Evolutionary conservation across 2,329 filamentous ascomycete genomes (phyloP).

Genomic region (Colletotrichum endophyticum): DNA sequence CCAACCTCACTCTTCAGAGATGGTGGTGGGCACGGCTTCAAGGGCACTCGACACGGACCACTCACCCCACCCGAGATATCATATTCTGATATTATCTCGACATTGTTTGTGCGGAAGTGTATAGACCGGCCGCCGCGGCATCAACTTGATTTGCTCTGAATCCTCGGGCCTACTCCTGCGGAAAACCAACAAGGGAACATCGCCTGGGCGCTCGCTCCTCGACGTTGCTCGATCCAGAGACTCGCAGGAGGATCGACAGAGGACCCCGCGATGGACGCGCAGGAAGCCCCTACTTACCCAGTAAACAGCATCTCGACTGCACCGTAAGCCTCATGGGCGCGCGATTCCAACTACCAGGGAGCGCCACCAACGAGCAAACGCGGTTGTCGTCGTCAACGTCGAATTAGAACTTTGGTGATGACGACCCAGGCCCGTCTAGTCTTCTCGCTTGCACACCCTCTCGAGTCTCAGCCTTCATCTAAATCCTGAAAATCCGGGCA

Average conservation of each 20-base stretch:
- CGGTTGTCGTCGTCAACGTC: not conserved
- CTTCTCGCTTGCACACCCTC: not conserved
- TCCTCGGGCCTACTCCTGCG: not conserved
- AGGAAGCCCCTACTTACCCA: not conserved
- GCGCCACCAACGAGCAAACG: not conserved
- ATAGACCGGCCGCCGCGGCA: not conserved
- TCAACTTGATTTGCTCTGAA: not conserved
- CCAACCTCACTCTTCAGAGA: not conserved
- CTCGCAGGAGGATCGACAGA: conserved; percentile 8
- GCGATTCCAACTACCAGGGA: not conserved
- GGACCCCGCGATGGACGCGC: not conserved
- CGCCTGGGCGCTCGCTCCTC: not conserved
- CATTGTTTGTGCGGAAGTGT: not conserved
- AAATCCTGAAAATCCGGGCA: not conserved
- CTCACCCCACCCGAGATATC: not conserved
- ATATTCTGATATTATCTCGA: not conserved
- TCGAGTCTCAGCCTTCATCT: not conserved
- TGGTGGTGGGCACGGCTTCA: not conserved
- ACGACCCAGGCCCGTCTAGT: not conserved
- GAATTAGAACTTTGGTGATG: not conserved
- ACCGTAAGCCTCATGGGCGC: not conserved
- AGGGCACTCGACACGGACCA: not conserved
- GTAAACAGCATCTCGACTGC: not conserved
- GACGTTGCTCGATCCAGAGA: not conserved
- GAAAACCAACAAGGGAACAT: not conserved